Base-by-base conservation (phyloP, 176 grass and related monocot species). In the Carex pumila region DNA sequence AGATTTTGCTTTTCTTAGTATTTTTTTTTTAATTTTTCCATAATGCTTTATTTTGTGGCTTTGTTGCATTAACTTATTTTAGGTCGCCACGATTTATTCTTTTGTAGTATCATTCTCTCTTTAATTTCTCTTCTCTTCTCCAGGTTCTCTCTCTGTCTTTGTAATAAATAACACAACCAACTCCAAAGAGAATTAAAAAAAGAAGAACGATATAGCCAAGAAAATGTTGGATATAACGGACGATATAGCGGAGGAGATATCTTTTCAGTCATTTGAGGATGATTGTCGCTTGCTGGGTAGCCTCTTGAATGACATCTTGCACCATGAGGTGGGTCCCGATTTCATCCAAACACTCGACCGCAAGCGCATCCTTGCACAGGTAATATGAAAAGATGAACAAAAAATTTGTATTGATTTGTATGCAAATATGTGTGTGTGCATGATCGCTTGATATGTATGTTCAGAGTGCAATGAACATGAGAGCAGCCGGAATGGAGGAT, bases 191-290 rank as follows among this genome's bases (percentile, higher is more conserved):
- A 45, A 8, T 7, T 45, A 45, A 54, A 14, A 14, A 30, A 10
- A 21, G 25, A 49, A 50, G 47, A 2, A 50, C 1, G 10, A 50
- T 50, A 50, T 50, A 50, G 47, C 47, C 2, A 52, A 49, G 34
- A 85, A 13, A 59, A 93, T 91, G 95, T 49, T 80, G 86, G 95
- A 98, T 83, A 88, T 90, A 45, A 95, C 89, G 17, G 95, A 95
- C 30, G 95, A 95, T 85, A 90, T 98, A 63, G 91, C 92, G 57
- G 95, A 95, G 95, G 92, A 90, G 83, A 93, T 98, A 57, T 98
- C 89, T 0, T 93, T 98, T 85, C 95, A 98, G 89, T 88, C 92
- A 58, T 98, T 98, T 73, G 92, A 98, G 79, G 95, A 98, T 50
- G 91, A 98, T 55, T 95, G 92, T 85, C 95, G 95, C n/a, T 87